Evolutionary conservation across 176 grass and related monocot species (phyloP).

Genomic region (Alloteropsis semialata): DNA sequence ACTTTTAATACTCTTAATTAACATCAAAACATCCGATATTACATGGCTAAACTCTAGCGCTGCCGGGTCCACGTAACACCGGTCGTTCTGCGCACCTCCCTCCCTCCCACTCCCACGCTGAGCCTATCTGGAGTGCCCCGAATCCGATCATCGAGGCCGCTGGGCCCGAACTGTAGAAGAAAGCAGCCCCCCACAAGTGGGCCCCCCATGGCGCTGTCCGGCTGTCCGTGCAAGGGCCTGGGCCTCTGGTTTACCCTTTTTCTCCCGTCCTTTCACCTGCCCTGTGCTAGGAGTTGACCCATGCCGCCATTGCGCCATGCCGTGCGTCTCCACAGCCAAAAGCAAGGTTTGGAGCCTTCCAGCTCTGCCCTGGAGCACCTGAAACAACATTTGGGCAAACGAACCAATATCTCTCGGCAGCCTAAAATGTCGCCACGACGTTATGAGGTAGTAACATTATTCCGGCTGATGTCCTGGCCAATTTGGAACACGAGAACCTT

Average conservation of each 20-base stretch:
- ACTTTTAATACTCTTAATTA: too few relatives aligned
- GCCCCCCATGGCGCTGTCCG: not conserved
- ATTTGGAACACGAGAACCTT: not conserved
- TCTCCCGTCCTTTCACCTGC: not conserved
- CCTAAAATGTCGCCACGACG: not conserved
- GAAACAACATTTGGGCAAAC: not conserved
- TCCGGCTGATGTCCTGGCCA: not conserved
- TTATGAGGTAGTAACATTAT: not conserved
- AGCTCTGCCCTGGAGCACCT: not conserved
- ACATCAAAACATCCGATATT: too few relatives aligned
- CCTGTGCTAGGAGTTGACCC: not conserved
- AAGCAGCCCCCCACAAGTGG: too few relatives aligned
- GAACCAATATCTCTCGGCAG: too few relatives aligned
- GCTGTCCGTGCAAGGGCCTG: not conserved
- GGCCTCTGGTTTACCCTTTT: not conserved
- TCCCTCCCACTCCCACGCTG: too few relatives aligned
- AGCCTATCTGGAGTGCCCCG: too few relatives aligned
- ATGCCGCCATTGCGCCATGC: not conserved
- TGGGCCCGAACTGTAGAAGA: too few relatives aligned
- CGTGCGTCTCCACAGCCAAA: not conserved
- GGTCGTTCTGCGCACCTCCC: too few relatives aligned
- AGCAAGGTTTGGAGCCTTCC: not conserved
- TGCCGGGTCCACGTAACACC: too few relatives aligned
- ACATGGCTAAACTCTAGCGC: too few relatives aligned
- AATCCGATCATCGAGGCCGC: not conserved